Conservation (phyloP, 768 basidiomycete genomes). For the Candolleomyces aberdarensis region DNA sequence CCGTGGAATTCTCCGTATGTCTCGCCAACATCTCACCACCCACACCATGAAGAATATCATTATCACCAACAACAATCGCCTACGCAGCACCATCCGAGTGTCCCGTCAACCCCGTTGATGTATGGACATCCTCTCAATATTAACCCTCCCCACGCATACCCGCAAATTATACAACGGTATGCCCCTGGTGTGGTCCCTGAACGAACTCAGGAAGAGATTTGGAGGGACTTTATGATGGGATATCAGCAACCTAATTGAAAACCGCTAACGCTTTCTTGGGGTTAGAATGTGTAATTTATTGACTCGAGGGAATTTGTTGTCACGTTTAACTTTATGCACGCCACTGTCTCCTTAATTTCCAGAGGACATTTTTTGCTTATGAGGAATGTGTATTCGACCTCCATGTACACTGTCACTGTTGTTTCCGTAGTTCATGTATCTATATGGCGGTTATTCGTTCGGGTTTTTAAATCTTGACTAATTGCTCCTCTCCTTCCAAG, state of each 20-base stretch:
- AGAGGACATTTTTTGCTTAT: too few relatives aligned
- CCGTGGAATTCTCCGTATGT: background rate
- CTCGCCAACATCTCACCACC: background rate
- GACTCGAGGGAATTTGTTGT: background rate
- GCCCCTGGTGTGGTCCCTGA: background rate
- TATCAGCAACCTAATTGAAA: background rate
- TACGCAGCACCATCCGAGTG: too few relatives aligned
- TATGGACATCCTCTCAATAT: conserved; percentile 7
- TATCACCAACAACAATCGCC: background rate
- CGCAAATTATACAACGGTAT: conserved; percentile 4
- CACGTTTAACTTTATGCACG: background rate
- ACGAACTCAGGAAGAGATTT: conserved; percentile 9
- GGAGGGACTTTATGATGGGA: conserved; percentile 8
- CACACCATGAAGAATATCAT: background rate
- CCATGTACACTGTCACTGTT: background rate
- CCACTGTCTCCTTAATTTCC: background rate
- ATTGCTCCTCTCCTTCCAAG: conserved; percentile 40
- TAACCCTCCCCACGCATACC: background rate
- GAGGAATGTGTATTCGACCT: background rate
- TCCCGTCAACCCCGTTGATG: background rate
- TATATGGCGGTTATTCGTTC: too few relatives aligned
- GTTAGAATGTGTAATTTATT: background rate
- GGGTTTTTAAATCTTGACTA: conserved; percentile 52
- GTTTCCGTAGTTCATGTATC: background rate
- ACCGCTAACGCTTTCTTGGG: background rate